Base-by-base conservation (phyloP, 495 filamentous ascomycete genomes). In the Amphirosellinia nigrospora region DNA sequence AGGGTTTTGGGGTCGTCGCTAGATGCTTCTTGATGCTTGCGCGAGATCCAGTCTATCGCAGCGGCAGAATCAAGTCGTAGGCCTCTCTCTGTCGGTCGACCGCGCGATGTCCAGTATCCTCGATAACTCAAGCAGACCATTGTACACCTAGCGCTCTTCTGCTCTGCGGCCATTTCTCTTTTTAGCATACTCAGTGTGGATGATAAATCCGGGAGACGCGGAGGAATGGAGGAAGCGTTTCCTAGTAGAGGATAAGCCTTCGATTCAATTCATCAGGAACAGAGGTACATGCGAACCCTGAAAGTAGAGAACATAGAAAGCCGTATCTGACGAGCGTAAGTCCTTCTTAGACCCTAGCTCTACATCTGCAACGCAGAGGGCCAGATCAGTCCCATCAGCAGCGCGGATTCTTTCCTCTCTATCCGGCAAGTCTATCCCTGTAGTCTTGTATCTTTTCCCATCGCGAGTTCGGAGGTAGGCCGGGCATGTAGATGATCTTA, bases 401-500 rank as follows among this genome's bases (percentile, higher is more conserved):
- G 84, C 81, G 38, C 73, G 63, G 70, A 85, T 83, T 59, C 79
- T 81, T 71, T 87, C 82, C 67, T 92, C 88, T 30, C 79, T 23
- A 94, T 83, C 88, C 88, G 15, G 77, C 78, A 71, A 88, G 93
- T 32, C 84, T 78, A 6, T 74, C 60, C 38, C 78, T 80, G 74
- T 93, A 93, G 61, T 91, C 86, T 3, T 78, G 73, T 32, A 94
- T 90, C 53, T 74, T 88, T 76, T 91, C 87, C 38, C 82, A 70
- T 9, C 87, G 81, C 0, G 86, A 79, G 73, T 82, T 86, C 1
- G 91, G 90, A 13, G 91, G 91, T 9, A 93, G 71, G 39, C 88
- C 89, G 0, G 92, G 90, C 80, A 94, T 92, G 79, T 94, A 94
- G 58, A 95, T 89, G 68, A 96, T 93, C 70, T 93, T 92, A 74